Conservation (phyloP, 495 filamentous ascomycete genomes). For the Penicillium taxi region DNA sequence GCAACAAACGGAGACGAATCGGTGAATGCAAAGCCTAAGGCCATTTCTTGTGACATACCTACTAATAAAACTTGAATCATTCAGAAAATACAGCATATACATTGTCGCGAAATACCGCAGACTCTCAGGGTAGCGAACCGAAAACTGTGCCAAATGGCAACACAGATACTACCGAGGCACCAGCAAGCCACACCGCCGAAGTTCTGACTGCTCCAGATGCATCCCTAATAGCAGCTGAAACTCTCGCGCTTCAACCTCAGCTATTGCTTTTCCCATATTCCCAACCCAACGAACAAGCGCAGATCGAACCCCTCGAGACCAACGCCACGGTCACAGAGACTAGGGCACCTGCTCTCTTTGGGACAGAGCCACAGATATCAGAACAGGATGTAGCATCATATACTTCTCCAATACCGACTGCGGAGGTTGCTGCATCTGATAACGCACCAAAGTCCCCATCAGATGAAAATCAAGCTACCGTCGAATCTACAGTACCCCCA, state of each 20-base stretch:
- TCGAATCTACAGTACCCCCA: not conserved
- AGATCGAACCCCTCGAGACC: not conserved
- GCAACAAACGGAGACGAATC: conserved; percentile 18
- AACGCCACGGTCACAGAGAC: conserved; percentile 1
- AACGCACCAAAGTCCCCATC: conserved; percentile 7
- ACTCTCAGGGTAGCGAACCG: not conserved
- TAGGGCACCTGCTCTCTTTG: not conserved
- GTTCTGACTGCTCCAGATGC: not conserved
- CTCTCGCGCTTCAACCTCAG: not conserved
- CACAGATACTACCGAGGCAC: not conserved
- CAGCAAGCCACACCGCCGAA: not conserved
- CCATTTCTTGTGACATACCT: not conserved
- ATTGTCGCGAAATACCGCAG: conserved; percentile 4
- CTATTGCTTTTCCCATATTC: not conserved
- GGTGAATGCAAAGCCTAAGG: conserved; percentile 10
- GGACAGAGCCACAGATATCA: not conserved
- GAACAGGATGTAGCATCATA: too few relatives aligned
- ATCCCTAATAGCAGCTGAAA: not conserved
- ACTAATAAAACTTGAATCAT: conserved; percentile 13
- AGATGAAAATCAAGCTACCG: conserved; percentile 3
- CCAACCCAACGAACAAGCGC: not conserved
- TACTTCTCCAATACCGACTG: too few relatives aligned
- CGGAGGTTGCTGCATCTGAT: too few relatives aligned
- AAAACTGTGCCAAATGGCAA: conserved; percentile 7
- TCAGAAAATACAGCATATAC: conserved; percentile 2